Conservation (phyloP, 352 stramenopile species). For the Pythium pyrilobum region DNA sequence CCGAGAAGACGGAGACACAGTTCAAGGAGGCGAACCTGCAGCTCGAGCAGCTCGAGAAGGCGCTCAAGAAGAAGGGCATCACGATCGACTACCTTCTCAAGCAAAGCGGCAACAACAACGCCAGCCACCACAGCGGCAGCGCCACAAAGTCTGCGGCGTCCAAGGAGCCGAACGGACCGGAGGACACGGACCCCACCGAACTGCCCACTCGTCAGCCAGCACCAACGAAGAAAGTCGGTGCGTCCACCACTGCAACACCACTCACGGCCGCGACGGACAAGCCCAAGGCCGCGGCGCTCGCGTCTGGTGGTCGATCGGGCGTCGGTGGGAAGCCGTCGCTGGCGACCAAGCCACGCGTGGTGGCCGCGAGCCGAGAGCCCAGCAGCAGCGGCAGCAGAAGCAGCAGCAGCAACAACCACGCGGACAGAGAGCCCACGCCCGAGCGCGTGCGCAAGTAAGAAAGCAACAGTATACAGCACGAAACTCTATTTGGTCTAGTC, state of each 20-base stretch:
- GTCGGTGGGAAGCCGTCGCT: too few relatives aligned
- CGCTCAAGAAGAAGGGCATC: conserved; percentile 54
- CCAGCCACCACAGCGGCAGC: neutral
- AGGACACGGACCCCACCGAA: neutral
- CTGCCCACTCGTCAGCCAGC: neutral
- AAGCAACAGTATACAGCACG: neutral
- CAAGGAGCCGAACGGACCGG: conserved; percentile 7
- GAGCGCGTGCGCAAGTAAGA: conserved; percentile 14
- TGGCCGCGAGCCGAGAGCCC: too few relatives aligned
- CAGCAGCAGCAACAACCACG: conserved; percentile 14
- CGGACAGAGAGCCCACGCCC: conserved; percentile 8
- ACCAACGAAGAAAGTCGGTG: neutral
- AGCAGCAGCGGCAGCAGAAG: neutral
- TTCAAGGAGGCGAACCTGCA: conserved; percentile 25
- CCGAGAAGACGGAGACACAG: conserved; percentile 30
- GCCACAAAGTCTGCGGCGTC: neutral
- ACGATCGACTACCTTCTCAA: conserved; percentile 63
- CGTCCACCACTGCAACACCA: neutral
- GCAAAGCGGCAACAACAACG: conserved; percentile 3
- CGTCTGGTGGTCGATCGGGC: too few relatives aligned
- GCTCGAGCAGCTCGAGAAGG: conserved; percentile 34
- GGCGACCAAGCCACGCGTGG: neutral
- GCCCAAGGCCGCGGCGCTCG: neutral
- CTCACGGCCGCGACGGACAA: neutral
- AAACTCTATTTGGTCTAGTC: too few relatives aligned